These are phyloP conservation scores for Tolypocladium ophioglossoides DNA, from an alignment of 2,329 filamentous ascomycete species.

Conservation along the genomic window DNA sequence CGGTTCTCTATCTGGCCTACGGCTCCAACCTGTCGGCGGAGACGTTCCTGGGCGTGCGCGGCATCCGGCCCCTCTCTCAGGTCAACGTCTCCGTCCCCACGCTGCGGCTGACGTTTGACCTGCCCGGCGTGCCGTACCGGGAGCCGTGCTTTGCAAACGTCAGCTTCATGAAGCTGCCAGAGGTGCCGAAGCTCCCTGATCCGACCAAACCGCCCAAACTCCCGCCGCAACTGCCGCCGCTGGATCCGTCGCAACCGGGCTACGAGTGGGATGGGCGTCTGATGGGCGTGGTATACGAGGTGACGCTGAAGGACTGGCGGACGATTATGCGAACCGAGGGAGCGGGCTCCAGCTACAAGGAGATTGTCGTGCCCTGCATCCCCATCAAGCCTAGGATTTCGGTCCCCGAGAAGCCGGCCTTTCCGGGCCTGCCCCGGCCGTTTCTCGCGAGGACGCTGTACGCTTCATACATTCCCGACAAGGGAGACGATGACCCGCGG, in stretches of 20 bases:
- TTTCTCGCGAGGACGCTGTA: conserved; percentile 84
- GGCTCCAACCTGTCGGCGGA: conserved; percentile 78
- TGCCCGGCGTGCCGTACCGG: conserved; percentile 73
- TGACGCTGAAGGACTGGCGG: conserved; percentile 70
- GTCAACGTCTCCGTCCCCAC: conserved; percentile 74
- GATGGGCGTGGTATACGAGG: conserved; percentile 91
- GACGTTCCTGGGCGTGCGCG: conserved; percentile 68
- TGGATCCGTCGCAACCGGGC: conserved; percentile 10
- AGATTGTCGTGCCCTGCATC: conserved; percentile 71
- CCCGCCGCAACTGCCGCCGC: conserved; percentile 16
- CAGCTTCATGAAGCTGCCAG: conserved; percentile 44
- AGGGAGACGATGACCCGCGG: conserved; percentile 19
- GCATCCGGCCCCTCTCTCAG: conserved; percentile 71
- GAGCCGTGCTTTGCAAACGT: conserved; percentile 93
- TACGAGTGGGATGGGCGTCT: conserved; percentile 65
- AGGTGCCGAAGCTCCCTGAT: conserved; percentile 22
- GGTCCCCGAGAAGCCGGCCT: conserved; percentile 53
- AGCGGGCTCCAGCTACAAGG: conserved; percentile 73
- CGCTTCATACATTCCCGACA: conserved; percentile 42
- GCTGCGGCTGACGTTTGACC: conserved; percentile 70
- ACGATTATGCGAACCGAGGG: conserved; percentile 88
- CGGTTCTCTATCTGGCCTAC: conserved; percentile 76
- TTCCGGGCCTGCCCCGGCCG: conserved; percentile 39
- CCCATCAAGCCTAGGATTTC: conserved; percentile 48
- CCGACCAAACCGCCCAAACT: conserved; percentile 15